Evolutionary conservation across 1,284 basidiomycete genomes (phyloP).

Genomic region (Omphalotus olearius): DNA sequence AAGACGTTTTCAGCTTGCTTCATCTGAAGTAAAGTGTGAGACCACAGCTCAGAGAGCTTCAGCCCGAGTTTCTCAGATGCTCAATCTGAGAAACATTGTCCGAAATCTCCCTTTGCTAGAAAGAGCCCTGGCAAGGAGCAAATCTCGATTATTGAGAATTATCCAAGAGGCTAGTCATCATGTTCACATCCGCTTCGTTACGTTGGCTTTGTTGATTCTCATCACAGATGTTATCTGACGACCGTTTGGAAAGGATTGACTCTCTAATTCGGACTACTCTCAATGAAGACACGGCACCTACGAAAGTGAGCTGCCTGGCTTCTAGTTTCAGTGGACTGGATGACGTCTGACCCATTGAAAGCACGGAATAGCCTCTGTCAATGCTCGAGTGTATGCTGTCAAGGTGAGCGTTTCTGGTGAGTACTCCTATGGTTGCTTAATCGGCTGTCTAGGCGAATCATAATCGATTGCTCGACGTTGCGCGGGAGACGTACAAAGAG

Average conservation of each 20-base stretch:
- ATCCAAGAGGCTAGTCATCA: constrained; percentile 49
- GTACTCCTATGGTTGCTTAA: not conserved
- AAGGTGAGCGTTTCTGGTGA: constrained; percentile 37
- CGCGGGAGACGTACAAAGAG: constrained; percentile 88
- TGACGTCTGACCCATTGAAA: constrained; percentile 22
- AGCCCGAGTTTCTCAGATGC: constrained; percentile 69
- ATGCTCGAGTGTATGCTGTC: constrained; percentile 81
- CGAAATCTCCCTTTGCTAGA: constrained; percentile 59
- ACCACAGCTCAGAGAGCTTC: constrained; percentile 61
- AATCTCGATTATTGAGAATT: constrained; percentile 57
- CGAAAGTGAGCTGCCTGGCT: constrained; percentile 42
- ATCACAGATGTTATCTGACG: constrained; percentile 66
- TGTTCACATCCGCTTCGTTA: too few relatives aligned
- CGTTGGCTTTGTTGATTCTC: constrained; percentile 5
- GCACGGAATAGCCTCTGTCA: constrained; percentile 67
- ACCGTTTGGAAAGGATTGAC: constrained; percentile 61
- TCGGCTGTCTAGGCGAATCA: constrained; percentile 52
- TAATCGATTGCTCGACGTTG: constrained; percentile 86
- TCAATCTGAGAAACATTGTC: constrained; percentile 69
- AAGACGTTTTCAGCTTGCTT: constrained; percentile 45
- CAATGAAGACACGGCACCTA: constrained; percentile 63
- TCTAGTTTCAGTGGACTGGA: not conserved
- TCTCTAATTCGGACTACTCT: constrained; percentile 54
- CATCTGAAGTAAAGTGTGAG: constrained; percentile 51
- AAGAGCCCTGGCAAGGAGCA: constrained; percentile 54